Conservation (phyloP, 1,284 basidiomycete species). For the Takashimella tepidaria region DNA sequence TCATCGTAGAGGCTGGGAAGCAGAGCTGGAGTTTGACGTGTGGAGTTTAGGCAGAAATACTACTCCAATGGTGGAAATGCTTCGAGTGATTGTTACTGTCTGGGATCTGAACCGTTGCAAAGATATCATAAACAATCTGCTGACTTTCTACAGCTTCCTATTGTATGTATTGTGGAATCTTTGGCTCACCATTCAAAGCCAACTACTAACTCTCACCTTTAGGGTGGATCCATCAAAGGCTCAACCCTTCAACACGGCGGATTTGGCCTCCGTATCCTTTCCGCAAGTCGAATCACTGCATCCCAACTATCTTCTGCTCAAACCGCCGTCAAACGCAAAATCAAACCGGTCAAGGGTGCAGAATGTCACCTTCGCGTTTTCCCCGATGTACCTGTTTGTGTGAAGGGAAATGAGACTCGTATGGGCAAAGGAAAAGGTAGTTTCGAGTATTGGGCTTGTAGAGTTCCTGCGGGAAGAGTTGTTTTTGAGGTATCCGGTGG, state of each 20-base stretch:
- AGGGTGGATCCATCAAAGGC: slow-evolving; percentile 86
- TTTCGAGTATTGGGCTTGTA: slow-evolving; percentile 97
- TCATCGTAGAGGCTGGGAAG: too few relatives aligned
- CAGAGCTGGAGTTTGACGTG: too few relatives aligned
- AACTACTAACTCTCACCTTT: slow-evolving; percentile 36
- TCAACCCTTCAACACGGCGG: slow-evolving; percentile 82
- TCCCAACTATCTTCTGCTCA: slow-evolving; percentile 85
- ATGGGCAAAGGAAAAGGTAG: slow-evolving; percentile 99
- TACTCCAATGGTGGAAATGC: background rate
- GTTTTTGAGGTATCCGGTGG: slow-evolving; percentile 91
- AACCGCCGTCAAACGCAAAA: slow-evolving; percentile 82
- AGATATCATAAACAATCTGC: too few relatives aligned
- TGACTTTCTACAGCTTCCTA: slow-evolving; percentile 24
- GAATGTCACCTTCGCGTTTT: slow-evolving; percentile 88
- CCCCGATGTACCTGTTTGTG: slow-evolving; percentile 94
- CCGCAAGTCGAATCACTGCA: slow-evolving; percentile 77
- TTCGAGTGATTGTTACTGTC: background rate
- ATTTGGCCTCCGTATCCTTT: slow-evolving; percentile 85
- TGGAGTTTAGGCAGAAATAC: background rate
- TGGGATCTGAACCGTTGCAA: background rate
- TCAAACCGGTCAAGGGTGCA: slow-evolving; percentile 85
- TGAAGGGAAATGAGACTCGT: slow-evolving; percentile 98
- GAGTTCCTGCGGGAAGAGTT: slow-evolving; percentile 85
- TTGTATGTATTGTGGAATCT: slow-evolving; percentile 14
- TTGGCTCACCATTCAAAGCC: background rate